Evolutionary conservation across 148 eudicot species (phyloP), one percentile per base, ranked within the genome.

Genomic region (Salicornia ramosissima): DNA sequence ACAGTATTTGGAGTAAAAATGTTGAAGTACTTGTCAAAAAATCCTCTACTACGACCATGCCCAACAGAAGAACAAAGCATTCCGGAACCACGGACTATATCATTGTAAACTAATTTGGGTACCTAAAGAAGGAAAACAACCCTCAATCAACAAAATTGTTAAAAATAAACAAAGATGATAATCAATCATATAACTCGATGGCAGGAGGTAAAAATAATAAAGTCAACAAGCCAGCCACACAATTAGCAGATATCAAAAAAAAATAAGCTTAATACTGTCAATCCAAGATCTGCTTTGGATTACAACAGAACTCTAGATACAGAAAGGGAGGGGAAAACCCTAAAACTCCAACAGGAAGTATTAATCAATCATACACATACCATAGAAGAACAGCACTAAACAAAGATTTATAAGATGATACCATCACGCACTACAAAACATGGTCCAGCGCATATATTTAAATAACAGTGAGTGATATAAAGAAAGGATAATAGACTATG

Each of bases 81-180:
- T 73, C 76, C 71, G 34, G 86, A 73, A 58, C 73, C 65, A 33
- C 68, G 83, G 57, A 78, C 65, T 49, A 81, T 72, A 70, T 91
- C 99, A 65, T 83, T 81, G 76, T 84, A 89, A 68, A 94, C 81
- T 80, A 88, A 77, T 75, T 89, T 94, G 43, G 99, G 99, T 14
- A 91, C 79, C 99, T 93, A 79, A 40, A 76, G 71, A 78, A 53
- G 13, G 76, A 65, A 65, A 19, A 34, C 25, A 50, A 68, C 11
- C 31, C 36, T 50, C 58, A 55, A 56, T 9, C 21, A 42, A 67
- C 34, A 68, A 36, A 28, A 58, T 26, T 33, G 21, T 18, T 3
- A 18, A 16, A 54, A 71, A 47, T 39, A 1, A 24, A 26, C 34
- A 11, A 52, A 49, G 2, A 31, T 42, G 34, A 62, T 4, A 19